These are phyloP conservation scores for Calocera viscosa DNA, from an alignment of 768 basidiomycete genomes.

Conservation along the genomic window DNA sequence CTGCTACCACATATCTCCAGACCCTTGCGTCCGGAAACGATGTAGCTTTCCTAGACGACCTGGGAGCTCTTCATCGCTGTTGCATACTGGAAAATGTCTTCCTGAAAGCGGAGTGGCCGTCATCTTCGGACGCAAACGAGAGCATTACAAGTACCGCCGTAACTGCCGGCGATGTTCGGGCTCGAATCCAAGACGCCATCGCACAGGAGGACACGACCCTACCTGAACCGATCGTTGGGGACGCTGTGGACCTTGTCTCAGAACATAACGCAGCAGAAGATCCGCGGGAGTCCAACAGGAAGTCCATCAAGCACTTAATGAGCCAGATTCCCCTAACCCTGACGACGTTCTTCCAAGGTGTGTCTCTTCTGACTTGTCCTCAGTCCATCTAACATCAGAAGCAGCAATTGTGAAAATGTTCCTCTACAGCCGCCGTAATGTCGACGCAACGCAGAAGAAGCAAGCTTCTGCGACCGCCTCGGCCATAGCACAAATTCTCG, in stretches of 20 bases:
- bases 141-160: background rate
- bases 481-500: conserved; percentile 57
- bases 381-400: conserved; percentile 6
- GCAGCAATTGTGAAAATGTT: conserved; percentile 79
- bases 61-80: conserved; percentile 70
- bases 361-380: conserved; percentile 16
- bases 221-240: background rate
- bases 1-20: conserved; percentile 60
- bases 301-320: conserved; percentile 65
- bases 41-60: conserved; percentile 49
- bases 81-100: conserved; percentile 80
- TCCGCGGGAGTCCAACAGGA: conserved; percentile 51
- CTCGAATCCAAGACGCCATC: background rate
- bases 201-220: background rate
- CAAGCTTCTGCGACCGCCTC: conserved; percentile 60
- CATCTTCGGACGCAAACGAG: conserved; percentile 29
- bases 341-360: conserved; percentile 80
- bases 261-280: conserved; percentile 1
- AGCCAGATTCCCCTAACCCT: conserved; percentile 62
- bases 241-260: background rate
- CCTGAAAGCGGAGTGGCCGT: conserved; percentile 39
- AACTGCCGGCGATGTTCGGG: background rate
- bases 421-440: conserved; percentile 57
- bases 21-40: conserved; percentile 54
- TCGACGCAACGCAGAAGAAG: conserved; percentile 61